Evolutionary conservation across 2,329 filamentous ascomycete genomes (phyloP).

Genomic region (Aspergillus sojae): DNA sequence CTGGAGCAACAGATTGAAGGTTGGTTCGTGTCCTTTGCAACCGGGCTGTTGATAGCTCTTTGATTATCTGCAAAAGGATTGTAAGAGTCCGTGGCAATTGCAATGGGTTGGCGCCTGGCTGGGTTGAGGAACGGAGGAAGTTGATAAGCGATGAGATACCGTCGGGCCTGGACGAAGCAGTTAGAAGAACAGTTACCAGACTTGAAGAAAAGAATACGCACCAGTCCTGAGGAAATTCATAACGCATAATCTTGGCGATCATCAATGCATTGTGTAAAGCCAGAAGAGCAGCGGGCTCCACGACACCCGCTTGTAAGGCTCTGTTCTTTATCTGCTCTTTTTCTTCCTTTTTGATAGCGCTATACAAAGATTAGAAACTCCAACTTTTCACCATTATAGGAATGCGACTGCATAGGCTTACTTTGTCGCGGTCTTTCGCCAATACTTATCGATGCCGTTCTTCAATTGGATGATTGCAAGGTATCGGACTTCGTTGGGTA

Average conservation of each 20-base stretch:
- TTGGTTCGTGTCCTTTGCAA: constrained; percentile 73
- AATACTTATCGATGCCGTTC: constrained; percentile 94
- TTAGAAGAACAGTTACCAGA: constrained; percentile 6
- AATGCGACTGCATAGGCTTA: constrained; percentile 38
- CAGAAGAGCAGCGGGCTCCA: constrained; percentile 73
- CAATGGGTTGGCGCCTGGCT: constrained; percentile 59
- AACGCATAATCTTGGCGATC: constrained; percentile 82
- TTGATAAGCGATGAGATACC: constrained; percentile 59
- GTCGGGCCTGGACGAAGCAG: constrained; percentile 43
- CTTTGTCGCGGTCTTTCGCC: constrained; percentile 78
- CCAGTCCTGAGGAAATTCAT: constrained; percentile 90
- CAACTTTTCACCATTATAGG: not conserved
- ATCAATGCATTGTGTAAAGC: constrained; percentile 87
- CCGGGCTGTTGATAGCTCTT: constrained; percentile 82
- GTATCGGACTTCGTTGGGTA: constrained; percentile 79
- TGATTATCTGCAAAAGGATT: constrained; percentile 81
- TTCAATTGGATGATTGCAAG: constrained; percentile 93
- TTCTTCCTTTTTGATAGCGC: constrained; percentile 67
- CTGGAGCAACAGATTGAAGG: constrained; percentile 76
- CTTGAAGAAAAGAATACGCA: constrained; percentile 25
- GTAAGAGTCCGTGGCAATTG: constrained; percentile 73
- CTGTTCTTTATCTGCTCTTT: constrained; percentile 75
- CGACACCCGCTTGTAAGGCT: constrained; percentile 74
- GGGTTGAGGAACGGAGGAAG: constrained; percentile 61
- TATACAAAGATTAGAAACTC: constrained; percentile 33